Base-by-base conservation (phyloP, 306 rosid species). In the Astragalus membranaceus region DNA sequence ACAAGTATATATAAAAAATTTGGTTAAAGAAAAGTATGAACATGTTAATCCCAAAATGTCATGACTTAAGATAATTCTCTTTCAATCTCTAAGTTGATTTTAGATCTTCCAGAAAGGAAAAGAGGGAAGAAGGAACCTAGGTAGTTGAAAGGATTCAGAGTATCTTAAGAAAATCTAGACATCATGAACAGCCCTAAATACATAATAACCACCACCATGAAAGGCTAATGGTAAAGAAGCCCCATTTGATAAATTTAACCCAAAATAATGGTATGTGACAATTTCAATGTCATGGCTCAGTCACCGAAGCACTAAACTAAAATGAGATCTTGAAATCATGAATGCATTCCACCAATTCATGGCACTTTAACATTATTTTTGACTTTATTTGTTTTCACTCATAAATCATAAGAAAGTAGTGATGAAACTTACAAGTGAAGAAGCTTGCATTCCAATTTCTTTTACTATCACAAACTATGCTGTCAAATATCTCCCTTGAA, bases 401-500 rank as follows among this genome's bases (percentile, higher is more conserved):
- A 8, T 39, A 39, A 39, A 7, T 39, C 44, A 39, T 20, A 26
- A 67, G 23, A 15, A 71, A 66, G 53, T 32, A 75, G 15, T 6
- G 50, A 49, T 44, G 36, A 29, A 70, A 78, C 98, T 84, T 79
- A 88, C 97, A 75, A 94, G 96, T 79, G 95, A 87, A 56, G 77
- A 81, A 7, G 83, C 76, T 29, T 96, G 95, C 58, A 91, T 96
- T 17, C 99, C 99, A 72, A 89, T 94, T 86, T 91, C 97, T 85
- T 94, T 96, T 54, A 94, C 91, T 65, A 88, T 94, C 98, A 46
- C 89, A 89, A 57, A 88, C 82, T 72, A 88, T 88, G 85, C 99
- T 91, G 74, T 88, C 91, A 79, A 94, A 88, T 95, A 88, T 90
- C 86, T 88, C 97, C 51, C 10, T 69, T 57, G 96, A 88, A 80